Percentiles rank a stretch among this genome's conserved stretches.
Conservation (phyloP, 2,329 filamentous ascomycete species). For the Xylariaceae sp. region DNA sequence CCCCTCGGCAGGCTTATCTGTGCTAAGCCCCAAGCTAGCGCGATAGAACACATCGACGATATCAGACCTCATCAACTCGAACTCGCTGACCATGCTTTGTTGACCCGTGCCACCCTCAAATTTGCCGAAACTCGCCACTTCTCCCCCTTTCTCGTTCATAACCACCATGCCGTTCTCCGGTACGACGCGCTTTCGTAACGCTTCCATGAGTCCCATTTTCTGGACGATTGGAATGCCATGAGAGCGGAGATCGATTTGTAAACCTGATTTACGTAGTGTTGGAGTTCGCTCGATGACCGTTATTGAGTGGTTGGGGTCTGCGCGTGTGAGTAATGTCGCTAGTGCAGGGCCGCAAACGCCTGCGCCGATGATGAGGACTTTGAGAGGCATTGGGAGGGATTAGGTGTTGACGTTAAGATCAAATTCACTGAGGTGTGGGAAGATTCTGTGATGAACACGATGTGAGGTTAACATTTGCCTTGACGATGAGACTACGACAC, state of each 20-base stretch:
- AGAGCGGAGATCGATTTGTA: constrained; percentile 46
- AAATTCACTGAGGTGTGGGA: too few relatives aligned
- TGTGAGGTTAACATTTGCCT: too few relatives aligned
- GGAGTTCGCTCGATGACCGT: constrained; percentile 44
- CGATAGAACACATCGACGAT: constrained; percentile 51
- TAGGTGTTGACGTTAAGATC: too few relatives aligned
- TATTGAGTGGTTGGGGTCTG: constrained; percentile 34
- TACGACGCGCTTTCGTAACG: constrained; percentile 37
- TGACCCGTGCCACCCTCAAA: constrained; percentile 39
- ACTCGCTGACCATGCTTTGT: constrained; percentile 52
- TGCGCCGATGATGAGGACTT: constrained; percentile 48
- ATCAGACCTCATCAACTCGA: constrained; percentile 59
- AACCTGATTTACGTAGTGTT: constrained; percentile 37
- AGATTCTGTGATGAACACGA: too few relatives aligned
- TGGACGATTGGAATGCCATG: constrained; percentile 39
- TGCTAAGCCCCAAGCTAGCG: constrained; percentile 10
- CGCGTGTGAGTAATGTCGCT: constrained; percentile 40
- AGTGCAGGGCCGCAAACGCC: constrained; percentile 45
- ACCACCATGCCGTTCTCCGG: constrained; percentile 48
- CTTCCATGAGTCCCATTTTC: constrained; percentile 39
- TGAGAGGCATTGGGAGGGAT: constrained; percentile 29
- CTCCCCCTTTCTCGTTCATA: constrained; percentile 39
- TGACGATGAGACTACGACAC: too few relatives aligned
- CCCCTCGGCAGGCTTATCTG: background rate
- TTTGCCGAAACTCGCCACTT: constrained; percentile 38